phyloP scores from a whole-genome alignment of 2,329 filamentous ascomycete species.

The Zelopaecilomyces penicillatus region DNA sequence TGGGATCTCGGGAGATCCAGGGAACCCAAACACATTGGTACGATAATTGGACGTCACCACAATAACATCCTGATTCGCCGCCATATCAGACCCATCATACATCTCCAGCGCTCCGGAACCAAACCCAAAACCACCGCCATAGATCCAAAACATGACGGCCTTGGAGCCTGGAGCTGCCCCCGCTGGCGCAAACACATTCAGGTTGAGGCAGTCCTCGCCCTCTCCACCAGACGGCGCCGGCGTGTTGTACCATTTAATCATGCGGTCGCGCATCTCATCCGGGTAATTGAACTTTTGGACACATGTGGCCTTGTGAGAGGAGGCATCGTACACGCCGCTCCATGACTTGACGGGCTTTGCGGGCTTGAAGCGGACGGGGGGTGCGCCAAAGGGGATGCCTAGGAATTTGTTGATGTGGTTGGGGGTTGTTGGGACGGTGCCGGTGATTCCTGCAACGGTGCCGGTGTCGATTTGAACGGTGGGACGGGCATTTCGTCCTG shows the following conservation, averaged over 20 bases:
- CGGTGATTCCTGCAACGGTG: slow-evolving; percentile 1
- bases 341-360: slow-evolving; percentile 13
- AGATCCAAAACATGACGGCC: slow-evolving; percentile 37
- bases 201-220: slow-evolving; percentile 25
- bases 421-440: slow-evolving; percentile 2
- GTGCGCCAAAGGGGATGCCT: slow-evolving; percentile 21
- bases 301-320: slow-evolving; percentile 16
- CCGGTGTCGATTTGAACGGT: too few relatives aligned
- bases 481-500: too few relatives aligned
- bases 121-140: slow-evolving; percentile 30
- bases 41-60: slow-evolving; percentile 40
- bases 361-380: slow-evolving; percentile 15
- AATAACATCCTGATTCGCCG: slow-evolving; percentile 28
- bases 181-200: slow-evolving; percentile 24
- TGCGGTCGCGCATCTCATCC: slow-evolving; percentile 8
- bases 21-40: slow-evolving; percentile 33
- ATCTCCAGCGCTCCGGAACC: slow-evolving; percentile 30
- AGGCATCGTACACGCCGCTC: slow-evolving; percentile 16
- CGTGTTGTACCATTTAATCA: slow-evolving; percentile 14
- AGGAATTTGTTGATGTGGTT: slow-evolving; percentile 19
- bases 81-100: slow-evolving; percentile 22
- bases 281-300: slow-evolving; percentile 18
- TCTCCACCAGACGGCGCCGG: slow-evolving; percentile 17
- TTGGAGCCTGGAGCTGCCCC: slow-evolving; percentile 19
- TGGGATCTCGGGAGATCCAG: slow-evolving; percentile 10